A percentile compares a stretch with the other conserved stretches of the same genome.
These are phyloP conservation scores for Fusarium sp. DNA, from an alignment of 2,329 filamentous ascomycete genomes.

Conservation along the genomic window DNA sequence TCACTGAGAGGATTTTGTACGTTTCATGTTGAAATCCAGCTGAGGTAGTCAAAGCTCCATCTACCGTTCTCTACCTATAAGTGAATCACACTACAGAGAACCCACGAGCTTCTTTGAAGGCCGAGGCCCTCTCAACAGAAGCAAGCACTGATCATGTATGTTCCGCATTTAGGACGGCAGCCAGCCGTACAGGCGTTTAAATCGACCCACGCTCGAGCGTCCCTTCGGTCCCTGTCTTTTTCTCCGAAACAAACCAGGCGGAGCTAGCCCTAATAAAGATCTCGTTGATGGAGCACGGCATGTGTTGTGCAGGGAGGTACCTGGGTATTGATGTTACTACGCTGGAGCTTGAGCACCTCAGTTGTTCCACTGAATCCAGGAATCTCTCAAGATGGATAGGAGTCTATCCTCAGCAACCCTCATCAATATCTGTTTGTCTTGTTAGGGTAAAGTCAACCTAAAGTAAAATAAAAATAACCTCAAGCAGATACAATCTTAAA, in stretches of 20 bases:
- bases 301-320: neutral
- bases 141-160: conserved; percentile 5
- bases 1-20: neutral
- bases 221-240: neutral
- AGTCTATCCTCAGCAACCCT: neutral
- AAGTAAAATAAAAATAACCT: neutral
- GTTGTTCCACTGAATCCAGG: neutral
- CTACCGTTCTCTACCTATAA: neutral
- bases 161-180: conserved; percentile 24
- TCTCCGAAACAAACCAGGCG: conserved; percentile 33
- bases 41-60: neutral
- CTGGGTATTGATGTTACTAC: neutral
- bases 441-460: neutral
- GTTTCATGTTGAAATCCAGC: conserved; percentile 24
- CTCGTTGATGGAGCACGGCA: conserved; percentile 1
- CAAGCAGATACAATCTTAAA: neutral
- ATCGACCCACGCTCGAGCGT: neutral
- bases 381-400: neutral
- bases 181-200: conserved; percentile 5
- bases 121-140: neutral
- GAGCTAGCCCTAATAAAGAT: neutral
- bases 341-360: neutral
- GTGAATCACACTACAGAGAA: neutral
- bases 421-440: neutral
- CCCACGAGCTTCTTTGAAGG: neutral